Evolutionary conservation across 2,329 filamentous ascomycete species (phyloP).

Genomic region (Davidsoniella neocaledoniae): DNA sequence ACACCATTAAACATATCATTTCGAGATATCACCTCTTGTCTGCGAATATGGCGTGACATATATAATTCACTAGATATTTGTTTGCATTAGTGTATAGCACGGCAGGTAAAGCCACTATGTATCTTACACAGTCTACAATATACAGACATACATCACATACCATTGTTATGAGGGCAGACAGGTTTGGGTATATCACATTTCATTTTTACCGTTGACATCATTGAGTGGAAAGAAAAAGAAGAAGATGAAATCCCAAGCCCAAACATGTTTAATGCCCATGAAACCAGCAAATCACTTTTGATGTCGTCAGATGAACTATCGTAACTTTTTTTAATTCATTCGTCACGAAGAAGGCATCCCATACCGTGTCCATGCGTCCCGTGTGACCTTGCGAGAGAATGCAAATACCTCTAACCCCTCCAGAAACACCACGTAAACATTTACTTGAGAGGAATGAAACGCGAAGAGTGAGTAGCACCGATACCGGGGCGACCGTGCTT

Average conservation of each 20-base stretch:
- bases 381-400: conserved; percentile 19
- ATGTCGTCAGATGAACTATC: conserved; percentile 10
- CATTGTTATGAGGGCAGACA: background rate
- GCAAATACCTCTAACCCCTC: conserved; percentile 31
- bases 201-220: background rate
- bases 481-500: conserved; percentile 99
- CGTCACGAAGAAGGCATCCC: conserved; percentile 12
- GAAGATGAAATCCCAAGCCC: conserved; percentile 7
- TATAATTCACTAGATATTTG: too few species aligned
- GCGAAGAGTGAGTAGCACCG: conserved; percentile 99
- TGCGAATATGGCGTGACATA: too few species aligned
- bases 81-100: too few species aligned
- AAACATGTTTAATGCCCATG: conserved; percentile 3
- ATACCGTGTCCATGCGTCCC: conserved; percentile 8
- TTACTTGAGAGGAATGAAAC: conserved; percentile 99
- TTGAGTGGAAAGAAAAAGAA: background rate
- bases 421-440: conserved; percentile 12
- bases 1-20: too few species aligned
- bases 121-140: too few species aligned
- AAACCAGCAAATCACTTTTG: conserved; percentile 11
- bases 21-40: too few species aligned
- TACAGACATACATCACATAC: background rate
- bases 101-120: too few species aligned
- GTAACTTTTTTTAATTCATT: conserved; percentile 13
- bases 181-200: background rate